phyloP scores from a whole-genome alignment of 805 yeast species.

The Wickerhamomyces strasburgensis region DNA sequence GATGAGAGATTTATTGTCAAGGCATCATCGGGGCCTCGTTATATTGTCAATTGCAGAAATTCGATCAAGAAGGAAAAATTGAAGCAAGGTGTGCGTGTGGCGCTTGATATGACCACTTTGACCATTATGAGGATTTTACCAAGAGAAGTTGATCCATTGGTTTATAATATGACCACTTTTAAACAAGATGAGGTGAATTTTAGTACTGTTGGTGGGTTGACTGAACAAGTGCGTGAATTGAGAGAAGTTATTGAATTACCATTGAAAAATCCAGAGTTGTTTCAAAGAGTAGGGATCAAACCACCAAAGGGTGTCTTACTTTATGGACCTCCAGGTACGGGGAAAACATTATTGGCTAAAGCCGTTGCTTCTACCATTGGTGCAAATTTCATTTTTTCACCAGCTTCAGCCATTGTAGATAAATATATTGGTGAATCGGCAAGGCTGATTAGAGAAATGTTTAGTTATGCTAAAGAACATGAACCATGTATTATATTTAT shows the following conservation, averaged over 20 bases:
- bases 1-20: slow-evolving; percentile 93
- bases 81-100: slow-evolving; percentile 93
- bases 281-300: slow-evolving; percentile 92
- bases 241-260: slow-evolving; percentile 98
- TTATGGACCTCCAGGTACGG: slow-evolving; percentile 99
- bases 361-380: slow-evolving; percentile 99
- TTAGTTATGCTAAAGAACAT: slow-evolving; percentile 94
- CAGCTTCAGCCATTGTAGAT: slow-evolving; percentile 97
- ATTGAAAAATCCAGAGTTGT: slow-evolving; percentile 92
- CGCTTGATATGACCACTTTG: slow-evolving; percentile 94
- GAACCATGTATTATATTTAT: slow-evolving; percentile 97
- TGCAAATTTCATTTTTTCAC: slow-evolving; percentile 96
- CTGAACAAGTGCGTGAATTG: slow-evolving; percentile 91
- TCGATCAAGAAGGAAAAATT: slow-evolving; percentile 78
- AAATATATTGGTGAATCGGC: slow-evolving; percentile 98
- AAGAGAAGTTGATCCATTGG: slow-evolving; percentile 96
- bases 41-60: slow-evolving; percentile 95
- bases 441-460: slow-evolving; percentile 94
- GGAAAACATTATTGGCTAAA: slow-evolving; percentile 91
- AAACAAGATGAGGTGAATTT: slow-evolving; percentile 97
- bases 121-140: slow-evolving; percentile 97
- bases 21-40: slow-evolving; percentile 95
- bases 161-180: slow-evolving; percentile 95
- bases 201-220: slow-evolving; percentile 92
- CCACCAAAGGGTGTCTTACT: slow-evolving; percentile 98